phyloP scores from a whole-genome alignment of 768 basidiomycete species.

The Pleurotus citrinopileatus region DNA sequence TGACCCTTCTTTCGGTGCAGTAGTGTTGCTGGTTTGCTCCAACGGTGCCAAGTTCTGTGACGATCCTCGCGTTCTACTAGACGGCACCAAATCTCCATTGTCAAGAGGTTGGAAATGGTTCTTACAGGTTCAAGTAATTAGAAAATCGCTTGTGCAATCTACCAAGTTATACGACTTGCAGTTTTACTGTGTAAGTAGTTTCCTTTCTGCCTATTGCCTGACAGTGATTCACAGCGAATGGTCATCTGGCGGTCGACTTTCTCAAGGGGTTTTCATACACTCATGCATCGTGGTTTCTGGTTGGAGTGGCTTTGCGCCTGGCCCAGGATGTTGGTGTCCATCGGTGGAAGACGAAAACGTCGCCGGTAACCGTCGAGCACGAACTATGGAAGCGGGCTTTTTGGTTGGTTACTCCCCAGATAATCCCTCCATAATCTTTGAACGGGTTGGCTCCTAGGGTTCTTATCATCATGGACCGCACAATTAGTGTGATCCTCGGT shows the following conservation, averaged over 20 bases:
- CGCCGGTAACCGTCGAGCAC: conserved; percentile 46
- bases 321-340: conserved; percentile 79
- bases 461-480: conserved; percentile 45
- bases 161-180: conserved; percentile 75
- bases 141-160: conserved; percentile 53
- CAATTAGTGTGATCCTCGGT: conserved; percentile 50
- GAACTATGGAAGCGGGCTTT: conserved; percentile 76
- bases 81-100: conserved; percentile 31
- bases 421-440: neutral
- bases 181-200: conserved; percentile 48
- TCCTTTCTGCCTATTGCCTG: neutral
- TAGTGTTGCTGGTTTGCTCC: conserved; percentile 44
- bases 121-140: conserved; percentile 59
- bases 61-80: conserved; percentile 57
- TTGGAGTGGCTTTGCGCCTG: conserved; percentile 64
- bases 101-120: conserved; percentile 66
- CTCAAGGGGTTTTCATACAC: conserved; percentile 45
- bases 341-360: conserved; percentile 29
- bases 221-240: neutral
- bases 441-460: conserved; percentile 33
- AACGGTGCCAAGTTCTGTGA: conserved; percentile 37
- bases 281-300: conserved; percentile 59
- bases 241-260: conserved; percentile 47
- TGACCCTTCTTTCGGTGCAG: conserved; percentile 43
- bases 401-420: conserved; percentile 35